phyloP scores from a whole-genome alignment of 1,139 yeast species.

The Suhomyces choctaworum region DNA sequence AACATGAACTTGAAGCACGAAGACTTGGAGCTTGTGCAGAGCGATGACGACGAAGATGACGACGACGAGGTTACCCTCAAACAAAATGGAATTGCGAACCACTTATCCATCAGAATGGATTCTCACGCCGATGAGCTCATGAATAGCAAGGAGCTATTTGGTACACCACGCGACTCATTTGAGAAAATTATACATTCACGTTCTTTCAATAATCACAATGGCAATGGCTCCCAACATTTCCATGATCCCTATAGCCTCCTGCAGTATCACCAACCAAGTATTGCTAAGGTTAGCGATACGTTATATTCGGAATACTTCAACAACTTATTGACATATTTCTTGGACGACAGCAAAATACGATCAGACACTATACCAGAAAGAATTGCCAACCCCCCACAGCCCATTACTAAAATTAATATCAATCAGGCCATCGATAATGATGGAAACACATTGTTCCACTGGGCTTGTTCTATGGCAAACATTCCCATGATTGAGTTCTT shows the following conservation, averaged over 20 bases:
- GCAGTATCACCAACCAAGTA: slow-evolving; percentile 24
- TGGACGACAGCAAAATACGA: slow-evolving; percentile 33
- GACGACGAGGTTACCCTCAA: slow-evolving; percentile 16
- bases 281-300: slow-evolving; percentile 24
- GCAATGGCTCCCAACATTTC: slow-evolving; percentile 9
- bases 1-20: slow-evolving; percentile 39
- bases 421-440: slow-evolving; percentile 89
- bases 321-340: slow-evolving; percentile 37
- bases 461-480: slow-evolving; percentile 94
- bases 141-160: slow-evolving; percentile 45
- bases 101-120: slow-evolving; percentile 11
- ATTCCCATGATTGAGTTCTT: slow-evolving; percentile 70
- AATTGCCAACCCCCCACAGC: slow-evolving; percentile 43
- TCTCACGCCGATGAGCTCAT: slow-evolving; percentile 36
- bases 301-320: slow-evolving; percentile 40
- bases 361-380: slow-evolving; percentile 30
- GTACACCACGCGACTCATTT: slow-evolving; percentile 44
- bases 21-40: slow-evolving; percentile 39
- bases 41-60: slow-evolving; percentile 31
- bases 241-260: slow-evolving; percentile 23
- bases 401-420: slow-evolving; percentile 52
- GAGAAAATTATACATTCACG: slow-evolving; percentile 30
- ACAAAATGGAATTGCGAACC: slow-evolving; percentile 9
- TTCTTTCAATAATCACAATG: slow-evolving; percentile 9
- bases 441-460: slow-evolving; percentile 91